Conservation (phyloP, 352 stramenopile genomes). For the Pythium vanterpoolii region DNA sequence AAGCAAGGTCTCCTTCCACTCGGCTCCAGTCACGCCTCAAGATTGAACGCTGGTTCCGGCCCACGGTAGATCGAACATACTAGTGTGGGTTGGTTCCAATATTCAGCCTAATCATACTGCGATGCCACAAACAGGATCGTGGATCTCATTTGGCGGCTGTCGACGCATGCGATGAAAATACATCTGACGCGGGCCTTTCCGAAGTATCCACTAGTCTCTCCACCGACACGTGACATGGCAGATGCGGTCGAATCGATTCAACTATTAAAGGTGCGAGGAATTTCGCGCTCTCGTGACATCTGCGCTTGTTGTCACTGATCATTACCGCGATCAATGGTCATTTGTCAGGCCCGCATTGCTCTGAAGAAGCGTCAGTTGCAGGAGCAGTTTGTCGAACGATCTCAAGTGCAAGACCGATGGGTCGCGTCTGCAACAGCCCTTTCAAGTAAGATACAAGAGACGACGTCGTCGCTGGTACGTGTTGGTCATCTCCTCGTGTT, state of each 20-base stretch:
- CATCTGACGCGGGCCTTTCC: constrained; percentile 23
- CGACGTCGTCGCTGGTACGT: constrained; percentile 29
- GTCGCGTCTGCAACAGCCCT: constrained; percentile 28
- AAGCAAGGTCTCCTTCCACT: constrained; percentile 37
- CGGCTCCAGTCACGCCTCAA: constrained; percentile 48
- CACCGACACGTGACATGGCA: constrained; percentile 6
- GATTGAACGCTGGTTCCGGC: constrained; percentile 48
- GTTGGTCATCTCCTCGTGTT: neutral
- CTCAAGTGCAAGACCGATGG: constrained; percentile 44
- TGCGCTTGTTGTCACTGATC: neutral
- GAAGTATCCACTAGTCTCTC: constrained; percentile 7
- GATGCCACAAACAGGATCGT: constrained; percentile 30
- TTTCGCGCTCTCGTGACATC: neutral
- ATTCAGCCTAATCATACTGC: neutral
- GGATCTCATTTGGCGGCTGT: constrained; percentile 52
- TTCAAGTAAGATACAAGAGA: constrained; percentile 36
- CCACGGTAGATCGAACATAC: constrained; percentile 25
- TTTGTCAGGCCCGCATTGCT: constrained; percentile 33
- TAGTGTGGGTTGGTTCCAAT: neutral
- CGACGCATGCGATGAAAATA: constrained; percentile 37
- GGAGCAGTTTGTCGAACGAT: constrained; percentile 31
- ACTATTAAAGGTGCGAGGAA: constrained; percentile 20
- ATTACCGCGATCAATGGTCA: neutral
- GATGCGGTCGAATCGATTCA: constrained; percentile 25
- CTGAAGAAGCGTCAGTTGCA: constrained; percentile 42